Conservation (phyloP, 805 yeast genomes). For the Priceomyces melissophilus region DNA sequence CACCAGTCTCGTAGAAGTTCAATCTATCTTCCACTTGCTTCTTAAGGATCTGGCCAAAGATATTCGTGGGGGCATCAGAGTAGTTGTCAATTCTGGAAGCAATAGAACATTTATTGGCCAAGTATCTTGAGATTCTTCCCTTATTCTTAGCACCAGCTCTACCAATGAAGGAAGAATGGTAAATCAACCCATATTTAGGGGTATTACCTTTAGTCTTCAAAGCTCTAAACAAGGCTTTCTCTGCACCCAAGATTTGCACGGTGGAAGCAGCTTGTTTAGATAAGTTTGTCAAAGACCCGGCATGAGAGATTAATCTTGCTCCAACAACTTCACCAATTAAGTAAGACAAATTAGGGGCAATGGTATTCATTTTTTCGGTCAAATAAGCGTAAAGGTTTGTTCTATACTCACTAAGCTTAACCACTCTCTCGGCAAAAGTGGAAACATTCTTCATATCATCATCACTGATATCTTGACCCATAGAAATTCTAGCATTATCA, state of each 20-base stretch:
- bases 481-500: constrained; percentile 93
- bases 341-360: constrained; percentile 95
- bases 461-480: constrained; percentile 98
- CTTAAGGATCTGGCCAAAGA: constrained; percentile 86
- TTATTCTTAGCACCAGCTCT: constrained; percentile 94
- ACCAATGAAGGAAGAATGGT: constrained; percentile 92
- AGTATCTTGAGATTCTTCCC: constrained; percentile 97
- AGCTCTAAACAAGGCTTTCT: constrained; percentile 94
- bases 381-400: constrained; percentile 77
- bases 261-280: constrained; percentile 99
- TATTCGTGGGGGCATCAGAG: constrained; percentile 89
- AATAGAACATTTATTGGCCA: constrained; percentile 98
- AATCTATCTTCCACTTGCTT: constrained; percentile 98
- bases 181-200: constrained; percentile 92
- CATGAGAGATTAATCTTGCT: constrained; percentile 96
- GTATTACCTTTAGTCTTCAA: constrained; percentile 95
- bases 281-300: constrained; percentile 94
- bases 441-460: constrained; percentile 89
- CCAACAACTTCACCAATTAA: constrained; percentile 98
- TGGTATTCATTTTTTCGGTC: constrained; percentile 93
- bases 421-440: constrained; percentile 91
- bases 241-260: constrained; percentile 96
- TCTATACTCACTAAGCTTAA: constrained; percentile 88
- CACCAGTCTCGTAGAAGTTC: constrained; percentile 93
- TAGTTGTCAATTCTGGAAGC: constrained; percentile 98